Base-by-base conservation (phyloP, 768 basidiomycete genomes). In the Pleurotus pulmonarius region DNA sequence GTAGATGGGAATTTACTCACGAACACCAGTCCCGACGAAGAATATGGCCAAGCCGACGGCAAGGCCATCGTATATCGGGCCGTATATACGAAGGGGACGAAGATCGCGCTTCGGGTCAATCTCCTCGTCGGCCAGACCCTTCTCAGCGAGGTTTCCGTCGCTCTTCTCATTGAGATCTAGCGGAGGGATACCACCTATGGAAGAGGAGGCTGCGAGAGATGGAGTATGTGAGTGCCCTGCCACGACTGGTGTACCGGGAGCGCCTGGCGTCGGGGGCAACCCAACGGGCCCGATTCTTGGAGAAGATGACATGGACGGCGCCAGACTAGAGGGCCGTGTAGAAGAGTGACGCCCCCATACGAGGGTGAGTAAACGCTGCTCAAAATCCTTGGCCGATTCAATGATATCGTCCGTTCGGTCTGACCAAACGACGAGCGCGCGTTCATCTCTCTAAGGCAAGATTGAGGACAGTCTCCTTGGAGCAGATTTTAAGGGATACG, bases 371-470 rank as follows among this genome's bases (percentile, higher is more conserved):
- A 94, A 77, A 61, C 85, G 85, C 39, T 86, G 81, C 62, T 91
- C 87, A 61, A 91, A 87, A 63, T 90, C 89, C 52, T 79, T 79
- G 66, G 80, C 86, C 15, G 85, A 70, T 0, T 86, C 83, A 57
- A 92, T 85, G 61, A 94, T 86, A 41, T 66, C 65, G 59, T 80
- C 81, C 41, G 93, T 75, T 58, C 82, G 76, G 67, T 92, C 89
- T 1, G 86, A 81, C 92, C 92, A 94, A 20, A 93, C 81, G 20
- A 94, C 78, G n/a, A 94, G 81, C 12, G 87, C 83, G 13, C 82
- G 77, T 63, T 92, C 90, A 68, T 88, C 82, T 15, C 90, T 83
- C 76, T 78, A 44, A 24, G n/a, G 13, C 46, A 20, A 13, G 29
- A 16, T 22, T 25, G 49, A 25, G 11, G 24, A 24, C 25, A 25